A percentile compares a stretch with the other conserved stretches of the same genome.
Conservation (phyloP, 495 filamentous ascomycete genomes). For the Penicillium bovifimosum region DNA sequence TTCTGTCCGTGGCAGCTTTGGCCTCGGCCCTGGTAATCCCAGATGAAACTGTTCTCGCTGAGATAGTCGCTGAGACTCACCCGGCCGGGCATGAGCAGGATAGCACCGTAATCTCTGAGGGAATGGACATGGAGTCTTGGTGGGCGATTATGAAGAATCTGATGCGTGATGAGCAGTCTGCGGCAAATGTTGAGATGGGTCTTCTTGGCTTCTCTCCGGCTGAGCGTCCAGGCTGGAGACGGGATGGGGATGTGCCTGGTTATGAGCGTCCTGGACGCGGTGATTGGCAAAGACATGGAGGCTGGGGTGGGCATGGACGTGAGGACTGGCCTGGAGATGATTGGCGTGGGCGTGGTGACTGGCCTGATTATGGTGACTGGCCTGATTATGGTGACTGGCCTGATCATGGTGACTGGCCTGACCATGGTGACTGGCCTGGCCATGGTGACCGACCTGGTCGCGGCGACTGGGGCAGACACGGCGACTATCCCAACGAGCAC, state of each 20-base stretch:
- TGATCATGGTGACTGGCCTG: not conserved
- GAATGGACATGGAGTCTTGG: not conserved
- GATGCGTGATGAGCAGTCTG: not conserved
- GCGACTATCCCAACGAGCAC: not conserved
- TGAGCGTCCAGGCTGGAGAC: not conserved
- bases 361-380: not conserved
- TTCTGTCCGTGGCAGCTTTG: slow-evolving; percentile 49
- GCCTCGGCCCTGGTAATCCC: slow-evolving; percentile 57
- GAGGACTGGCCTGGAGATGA: not conserved
- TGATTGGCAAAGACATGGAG: not conserved
- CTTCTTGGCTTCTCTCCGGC: not conserved
- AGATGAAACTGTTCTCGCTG: slow-evolving; percentile 41
- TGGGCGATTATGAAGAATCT: not conserved
- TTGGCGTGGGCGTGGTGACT: not conserved
- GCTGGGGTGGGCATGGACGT: not conserved
- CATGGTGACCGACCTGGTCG: not conserved
- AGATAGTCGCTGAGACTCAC: slow-evolving; percentile 11
- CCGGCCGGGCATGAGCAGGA: not conserved
- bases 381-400: not conserved
- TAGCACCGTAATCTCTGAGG: not conserved
- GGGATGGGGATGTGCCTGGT: not conserved
- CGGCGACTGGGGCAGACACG: not conserved
- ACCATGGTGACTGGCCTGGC: not conserved
- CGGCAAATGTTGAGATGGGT: not conserved
- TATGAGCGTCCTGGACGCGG: not conserved